Base-by-base conservation (phyloP, 1,284 basidiomycete genomes). In the Heterobasidion parviporum region DNA sequence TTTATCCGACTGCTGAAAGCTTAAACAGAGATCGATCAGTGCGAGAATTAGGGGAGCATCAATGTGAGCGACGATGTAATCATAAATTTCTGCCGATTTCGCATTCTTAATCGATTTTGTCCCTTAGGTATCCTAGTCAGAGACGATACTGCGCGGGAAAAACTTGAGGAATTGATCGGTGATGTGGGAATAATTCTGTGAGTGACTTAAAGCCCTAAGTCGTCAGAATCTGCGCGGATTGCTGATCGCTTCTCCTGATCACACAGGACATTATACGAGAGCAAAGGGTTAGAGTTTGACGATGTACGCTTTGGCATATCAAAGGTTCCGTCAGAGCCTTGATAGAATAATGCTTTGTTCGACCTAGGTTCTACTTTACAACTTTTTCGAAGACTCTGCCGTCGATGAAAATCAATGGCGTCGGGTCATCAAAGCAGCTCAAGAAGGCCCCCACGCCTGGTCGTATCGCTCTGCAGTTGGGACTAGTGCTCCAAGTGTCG, bases 211-310 rank as follows among this genome's bases (percentile, higher is more conserved):
- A 34, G 26, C 53, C 35, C 34, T 48, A 6, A 26, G 26, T 26
- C 4, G 26, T 26, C 26, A 26, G 26, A 26, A 26, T 26, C 26
- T 26, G 26, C 26, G 26, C 26, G 26, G 26, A 26, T 26, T 26
- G 26, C 8, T 44, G 14, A 44, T 32, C 6, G 33, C 33, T 50
- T 50, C 33, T 3, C 15, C 33, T n/a, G 26, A 26, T 14, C 4
- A 33, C 18, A 16, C 33, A 88, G 86, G 72, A 89, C 87, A 0
- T 65, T 88, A 0, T 86, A 86, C 58, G 84, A 89, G 52, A 82
- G 80, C 73, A 89, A 89, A 65, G 87, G 87, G 1, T 69, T 88
- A 0, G 87, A 89, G 63, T 89, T 88, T 63, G 77, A 87, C 60
- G 86, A 88, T 56, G 84, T 85, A 1, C 16, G 12, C 38, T 38